These are phyloP conservation scores for Triglochin maritima DNA, from an alignment of 106 monocot genomes.

Conservation along the genomic window DNA sequence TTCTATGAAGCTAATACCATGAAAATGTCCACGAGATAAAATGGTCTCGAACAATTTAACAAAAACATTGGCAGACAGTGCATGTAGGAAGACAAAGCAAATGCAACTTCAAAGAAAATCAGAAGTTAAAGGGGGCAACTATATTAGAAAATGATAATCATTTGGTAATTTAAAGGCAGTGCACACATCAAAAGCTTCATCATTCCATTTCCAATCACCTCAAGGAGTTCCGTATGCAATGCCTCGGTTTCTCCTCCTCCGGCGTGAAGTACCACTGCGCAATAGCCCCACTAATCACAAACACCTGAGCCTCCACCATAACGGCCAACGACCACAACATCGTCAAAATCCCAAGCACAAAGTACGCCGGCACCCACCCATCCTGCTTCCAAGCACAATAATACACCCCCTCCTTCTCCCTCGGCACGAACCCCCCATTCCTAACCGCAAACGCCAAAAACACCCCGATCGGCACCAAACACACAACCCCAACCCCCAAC, in stretches of 20 bases:
- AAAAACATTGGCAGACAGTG: too few species aligned
- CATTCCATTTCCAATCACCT: slow-evolving; percentile 32
- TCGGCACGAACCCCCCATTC: slow-evolving; percentile 62
- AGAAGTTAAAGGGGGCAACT: too few species aligned
- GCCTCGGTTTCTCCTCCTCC: slow-evolving; percentile 33
- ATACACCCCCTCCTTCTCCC: slow-evolving; percentile 18
- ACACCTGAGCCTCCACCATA: slow-evolving; percentile 69
- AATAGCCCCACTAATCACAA: slow-evolving; percentile 74
- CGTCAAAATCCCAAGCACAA: slow-evolving; percentile 51
- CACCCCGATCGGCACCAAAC: slow-evolving; percentile 41
- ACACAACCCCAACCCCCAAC: slow-evolving; percentile 33
- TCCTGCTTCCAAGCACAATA: slow-evolving; percentile 71
- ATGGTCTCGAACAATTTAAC: too few species aligned
- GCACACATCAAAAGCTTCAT: not conserved
- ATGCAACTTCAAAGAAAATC: too few species aligned
- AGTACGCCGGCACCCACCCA: slow-evolving; percentile 75
- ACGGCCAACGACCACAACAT: slow-evolving; percentile 63
- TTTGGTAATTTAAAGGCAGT: too few species aligned
- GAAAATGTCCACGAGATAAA: too few species aligned
- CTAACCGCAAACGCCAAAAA: slow-evolving; percentile 58
- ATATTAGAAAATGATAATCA: too few species aligned
- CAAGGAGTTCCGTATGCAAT: slow-evolving; percentile 61
- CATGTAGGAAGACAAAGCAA: too few species aligned
- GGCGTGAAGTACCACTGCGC: slow-evolving; percentile 81
- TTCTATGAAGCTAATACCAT: too few species aligned